phyloP scores from a whole-genome alignment of 78 protist genomes.

The Monosiga brevicollis region DNA sequence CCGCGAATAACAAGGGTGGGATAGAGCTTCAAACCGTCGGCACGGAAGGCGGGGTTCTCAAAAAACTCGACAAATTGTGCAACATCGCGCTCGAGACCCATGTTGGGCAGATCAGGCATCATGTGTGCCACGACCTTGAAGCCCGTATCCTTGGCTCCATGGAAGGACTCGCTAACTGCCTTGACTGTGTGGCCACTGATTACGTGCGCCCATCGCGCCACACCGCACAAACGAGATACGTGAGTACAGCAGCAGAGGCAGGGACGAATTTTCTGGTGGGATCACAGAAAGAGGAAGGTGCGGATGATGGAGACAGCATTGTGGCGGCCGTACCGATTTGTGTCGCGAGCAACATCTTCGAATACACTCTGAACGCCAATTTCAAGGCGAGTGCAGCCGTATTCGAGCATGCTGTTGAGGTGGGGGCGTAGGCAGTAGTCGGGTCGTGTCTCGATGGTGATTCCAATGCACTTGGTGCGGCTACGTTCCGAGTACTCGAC shows the following conservation, averaged over 20 bases:
- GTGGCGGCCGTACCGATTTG: conserved; percentile 33
- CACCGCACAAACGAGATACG: too few species aligned
- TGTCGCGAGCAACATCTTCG: conserved; percentile 76
- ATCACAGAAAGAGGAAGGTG: too few species aligned
- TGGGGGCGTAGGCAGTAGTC: conserved; percentile 87
- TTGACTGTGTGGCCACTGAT: conserved; percentile 76
- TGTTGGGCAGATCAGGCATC: conserved; percentile 96
- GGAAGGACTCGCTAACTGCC: conserved; percentile 62
- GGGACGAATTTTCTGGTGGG: too few species aligned
- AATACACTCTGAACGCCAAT: conserved; percentile 87
- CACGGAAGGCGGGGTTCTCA: conserved; percentile 77
- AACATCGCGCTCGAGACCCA: conserved; percentile 68
- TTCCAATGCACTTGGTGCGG: conserved; percentile 77
- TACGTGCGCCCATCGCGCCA: too few species aligned
- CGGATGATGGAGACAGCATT: neutral
- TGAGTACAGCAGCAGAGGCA: too few species aligned
- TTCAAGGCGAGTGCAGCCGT: conserved; percentile 90
- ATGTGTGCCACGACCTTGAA: conserved; percentile 91
- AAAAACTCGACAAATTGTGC: conserved; percentile 64
- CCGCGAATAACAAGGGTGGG: conserved; percentile 94
- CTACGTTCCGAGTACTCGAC: conserved; percentile 62
- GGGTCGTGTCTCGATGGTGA: conserved; percentile 96
- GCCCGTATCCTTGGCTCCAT: conserved; percentile 79
- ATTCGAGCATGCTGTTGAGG: conserved; percentile 22
- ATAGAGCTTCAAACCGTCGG: conserved; percentile 92